Evolutionary conservation across 495 filamentous ascomycete genomes (phyloP).

Genomic region (Echria macrotheca): DNA sequence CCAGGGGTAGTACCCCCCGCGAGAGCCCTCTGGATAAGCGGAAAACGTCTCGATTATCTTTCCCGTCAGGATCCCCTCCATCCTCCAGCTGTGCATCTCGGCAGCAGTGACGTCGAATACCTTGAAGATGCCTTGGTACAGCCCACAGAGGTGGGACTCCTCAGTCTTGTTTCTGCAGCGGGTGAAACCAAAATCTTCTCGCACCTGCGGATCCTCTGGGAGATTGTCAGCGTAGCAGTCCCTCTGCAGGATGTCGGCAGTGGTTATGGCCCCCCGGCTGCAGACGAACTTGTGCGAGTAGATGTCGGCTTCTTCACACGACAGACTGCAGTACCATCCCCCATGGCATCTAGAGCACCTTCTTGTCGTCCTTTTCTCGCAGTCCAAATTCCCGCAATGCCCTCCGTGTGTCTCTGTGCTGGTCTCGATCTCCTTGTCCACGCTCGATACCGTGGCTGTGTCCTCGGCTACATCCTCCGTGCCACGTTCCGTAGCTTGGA

Average conservation of each 20-base stretch:
- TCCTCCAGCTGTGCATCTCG: background rate
- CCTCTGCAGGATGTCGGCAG: background rate
- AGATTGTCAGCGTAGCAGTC: background rate
- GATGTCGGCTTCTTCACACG: background rate
- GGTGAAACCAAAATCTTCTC: conserved; percentile 2
- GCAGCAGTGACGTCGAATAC: background rate
- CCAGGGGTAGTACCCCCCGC: conserved; percentile 1
- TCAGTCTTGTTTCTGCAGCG: background rate
- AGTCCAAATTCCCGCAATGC: background rate
- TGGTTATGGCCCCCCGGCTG: background rate
- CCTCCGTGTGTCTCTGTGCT: background rate
- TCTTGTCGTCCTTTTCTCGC: background rate
- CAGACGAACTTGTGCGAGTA: background rate
- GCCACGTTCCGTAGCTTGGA: background rate
- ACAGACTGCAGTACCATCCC: background rate
- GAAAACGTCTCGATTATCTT: conserved; percentile 3
- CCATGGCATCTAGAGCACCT: conserved; percentile 2
- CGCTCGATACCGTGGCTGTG: too few species aligned
- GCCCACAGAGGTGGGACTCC: conserved; percentile 1
- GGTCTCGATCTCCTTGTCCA: too few species aligned
- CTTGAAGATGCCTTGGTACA: conserved; percentile 3
- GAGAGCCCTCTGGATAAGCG: background rate
- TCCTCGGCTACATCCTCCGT: too few species aligned
- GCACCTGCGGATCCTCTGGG: conserved; percentile 1
- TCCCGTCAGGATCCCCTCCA: background rate